These are phyloP conservation scores for Colletotrichum orbiculare DNA, from an alignment of 2,329 filamentous ascomycete species.

Conservation along the genomic window DNA sequence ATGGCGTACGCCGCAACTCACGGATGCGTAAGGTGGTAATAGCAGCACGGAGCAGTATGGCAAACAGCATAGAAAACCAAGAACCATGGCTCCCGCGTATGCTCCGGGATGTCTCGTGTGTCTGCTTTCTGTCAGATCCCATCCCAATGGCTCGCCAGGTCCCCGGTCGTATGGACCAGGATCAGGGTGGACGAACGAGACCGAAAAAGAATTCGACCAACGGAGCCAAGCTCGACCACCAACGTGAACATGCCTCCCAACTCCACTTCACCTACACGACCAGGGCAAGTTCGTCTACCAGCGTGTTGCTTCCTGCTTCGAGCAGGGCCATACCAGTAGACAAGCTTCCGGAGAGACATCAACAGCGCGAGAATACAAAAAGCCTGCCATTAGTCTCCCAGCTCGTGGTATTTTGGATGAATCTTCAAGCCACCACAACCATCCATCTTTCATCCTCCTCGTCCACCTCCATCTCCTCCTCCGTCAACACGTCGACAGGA, in stretches of 20 bases:
- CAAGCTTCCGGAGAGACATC: too few species aligned
- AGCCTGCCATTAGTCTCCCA: not conserved
- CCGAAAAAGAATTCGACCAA: constrained; percentile 16
- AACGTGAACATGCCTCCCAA: constrained; percentile 5
- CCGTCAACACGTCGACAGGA: not conserved
- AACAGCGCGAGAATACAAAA: constrained; percentile 17
- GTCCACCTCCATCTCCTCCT: too few species aligned
- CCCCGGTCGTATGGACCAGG: constrained; percentile 13
- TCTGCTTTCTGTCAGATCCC: not conserved
- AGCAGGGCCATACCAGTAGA: not conserved
- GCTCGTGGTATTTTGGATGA: too few species aligned
- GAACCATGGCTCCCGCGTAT: constrained; percentile 5
- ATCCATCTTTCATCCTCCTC: too few species aligned
- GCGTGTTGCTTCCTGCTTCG: not conserved
- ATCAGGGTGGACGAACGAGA: constrained; percentile 2
- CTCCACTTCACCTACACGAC: too few species aligned
- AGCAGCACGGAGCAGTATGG: not conserved
- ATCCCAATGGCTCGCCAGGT: constrained; percentile 11
- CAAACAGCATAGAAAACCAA: constrained; percentile 1
- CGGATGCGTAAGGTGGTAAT: not conserved
- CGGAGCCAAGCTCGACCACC: not conserved
- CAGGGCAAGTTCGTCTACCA: too few species aligned
- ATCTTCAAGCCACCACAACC: too few species aligned
- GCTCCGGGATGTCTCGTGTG: constrained; percentile 22
- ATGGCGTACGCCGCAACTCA: not conserved